These are phyloP conservation scores for Prunus mira DNA, from an alignment of 306 rosid species.

Conservation along the genomic window DNA sequence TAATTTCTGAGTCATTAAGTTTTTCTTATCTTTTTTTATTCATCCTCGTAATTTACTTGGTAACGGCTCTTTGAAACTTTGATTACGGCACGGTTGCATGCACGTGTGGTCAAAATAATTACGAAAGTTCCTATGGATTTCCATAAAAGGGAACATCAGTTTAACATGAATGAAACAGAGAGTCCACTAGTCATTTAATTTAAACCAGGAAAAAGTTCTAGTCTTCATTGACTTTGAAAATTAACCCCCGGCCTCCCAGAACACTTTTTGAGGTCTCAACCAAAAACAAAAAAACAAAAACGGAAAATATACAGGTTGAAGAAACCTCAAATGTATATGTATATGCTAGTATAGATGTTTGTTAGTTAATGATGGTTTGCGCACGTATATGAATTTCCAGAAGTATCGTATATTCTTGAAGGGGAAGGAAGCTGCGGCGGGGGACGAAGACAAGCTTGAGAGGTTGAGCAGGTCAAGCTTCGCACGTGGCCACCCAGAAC, in stretches of 20 bases:
- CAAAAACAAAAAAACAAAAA: background rate
- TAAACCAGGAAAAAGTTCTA: background rate
- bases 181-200: background rate
- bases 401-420: slow-evolving; percentile 50
- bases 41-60: background rate
- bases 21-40: too few relatives aligned
- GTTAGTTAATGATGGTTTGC: background rate
- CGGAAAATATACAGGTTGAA: background rate
- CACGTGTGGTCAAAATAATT: background rate
- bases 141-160: background rate
- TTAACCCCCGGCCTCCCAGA: background rate
- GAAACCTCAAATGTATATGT: too few relatives aligned
- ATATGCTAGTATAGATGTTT: background rate
- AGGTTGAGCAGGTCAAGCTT: slow-evolving; percentile 43
- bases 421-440: background rate
- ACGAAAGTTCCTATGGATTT: background rate
- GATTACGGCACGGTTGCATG: background rate
- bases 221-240: background rate
- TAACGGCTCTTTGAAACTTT: background rate
- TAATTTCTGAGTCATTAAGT: too few relatives aligned
- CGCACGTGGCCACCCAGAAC: slow-evolving; percentile 29
- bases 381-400: slow-evolving; percentile 27
- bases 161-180: background rate
- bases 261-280: background rate
- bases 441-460: background rate